These are phyloP conservation scores for Vaccinium myrtillus DNA, from an alignment of 148 eudicot genomes.

Conservation along the genomic window DNA sequence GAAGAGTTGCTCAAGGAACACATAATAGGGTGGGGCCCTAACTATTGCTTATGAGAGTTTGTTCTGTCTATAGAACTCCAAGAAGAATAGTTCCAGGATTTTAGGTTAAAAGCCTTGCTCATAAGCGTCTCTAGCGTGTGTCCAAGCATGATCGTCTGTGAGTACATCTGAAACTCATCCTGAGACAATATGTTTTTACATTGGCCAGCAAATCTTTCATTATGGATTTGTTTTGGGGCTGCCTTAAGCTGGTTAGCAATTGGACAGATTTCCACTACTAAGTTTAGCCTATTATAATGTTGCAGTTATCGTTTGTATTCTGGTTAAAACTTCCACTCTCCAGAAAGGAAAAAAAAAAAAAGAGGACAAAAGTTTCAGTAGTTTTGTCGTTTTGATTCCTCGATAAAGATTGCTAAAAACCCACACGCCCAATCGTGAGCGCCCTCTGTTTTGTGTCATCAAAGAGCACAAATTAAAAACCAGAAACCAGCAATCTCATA, in stretches of 20 bases:
- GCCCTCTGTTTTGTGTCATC: background rate
- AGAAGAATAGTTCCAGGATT: background rate
- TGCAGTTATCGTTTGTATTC: too few species aligned
- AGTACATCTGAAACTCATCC: background rate
- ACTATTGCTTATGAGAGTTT: background rate
- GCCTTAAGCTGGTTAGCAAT: background rate
- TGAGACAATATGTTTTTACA: background rate
- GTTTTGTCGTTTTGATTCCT: background rate
- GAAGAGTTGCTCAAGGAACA: background rate
- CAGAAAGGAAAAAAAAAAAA: too few species aligned
- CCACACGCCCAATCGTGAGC: background rate
- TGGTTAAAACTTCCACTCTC: too few species aligned
- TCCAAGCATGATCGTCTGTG: background rate
- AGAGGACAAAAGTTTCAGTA: too few species aligned
- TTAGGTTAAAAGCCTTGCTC: slow-evolving; percentile 5
- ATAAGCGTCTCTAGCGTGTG: background rate
- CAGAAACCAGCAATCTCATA: slow-evolving; percentile 25
- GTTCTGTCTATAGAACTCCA: background rate
- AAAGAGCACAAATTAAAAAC: background rate
- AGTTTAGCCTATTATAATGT: background rate
- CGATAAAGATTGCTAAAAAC: background rate
- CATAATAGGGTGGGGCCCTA: background rate
- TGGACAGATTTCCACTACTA: background rate
- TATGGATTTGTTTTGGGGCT: background rate
- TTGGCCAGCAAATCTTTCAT: background rate